Evolutionary conservation across 148 eudicot species (phyloP).

Genomic region (Arbutus unedo): DNA sequence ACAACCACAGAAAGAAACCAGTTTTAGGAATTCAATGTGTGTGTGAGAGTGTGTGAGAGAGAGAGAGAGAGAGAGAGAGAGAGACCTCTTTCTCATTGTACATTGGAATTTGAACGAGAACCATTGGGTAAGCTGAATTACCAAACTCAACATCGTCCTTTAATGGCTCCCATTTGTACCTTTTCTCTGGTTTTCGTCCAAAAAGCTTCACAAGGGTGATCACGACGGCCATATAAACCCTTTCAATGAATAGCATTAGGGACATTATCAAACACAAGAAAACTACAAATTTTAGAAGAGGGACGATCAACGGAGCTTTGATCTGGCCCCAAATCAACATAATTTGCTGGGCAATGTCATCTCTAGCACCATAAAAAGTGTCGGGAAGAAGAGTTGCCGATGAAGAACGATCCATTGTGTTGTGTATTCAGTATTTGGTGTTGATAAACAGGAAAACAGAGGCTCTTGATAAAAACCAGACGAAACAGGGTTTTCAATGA

Average conservation of each 20-base stretch:
- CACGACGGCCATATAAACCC: constrained; percentile 46
- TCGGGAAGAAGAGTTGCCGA: constrained; percentile 24
- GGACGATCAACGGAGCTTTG: constrained; percentile 56
- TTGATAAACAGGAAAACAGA: constrained; percentile 15
- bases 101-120: constrained; percentile 75
- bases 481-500: background rate
- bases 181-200: constrained; percentile 50
- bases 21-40: background rate
- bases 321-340: constrained; percentile 45
- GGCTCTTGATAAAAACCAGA: background rate
- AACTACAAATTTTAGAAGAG: constrained; percentile 38
- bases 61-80: constrained; percentile 8
- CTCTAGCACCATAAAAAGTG: constrained; percentile 17
- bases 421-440: background rate
- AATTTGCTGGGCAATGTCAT: constrained; percentile 31
- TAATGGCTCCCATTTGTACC: constrained; percentile 55
- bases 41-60: background rate
- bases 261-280: constrained; percentile 46
- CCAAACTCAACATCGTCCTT: constrained; percentile 63
- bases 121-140: constrained; percentile 48
- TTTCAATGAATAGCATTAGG: constrained; percentile 57
- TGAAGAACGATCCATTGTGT: constrained; percentile 35
- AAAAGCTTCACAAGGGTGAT: constrained; percentile 41
- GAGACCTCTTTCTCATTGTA: constrained; percentile 64
- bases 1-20: background rate